Evolutionary conservation across 2,329 filamentous ascomycete species (phyloP), one percentile per base, ranked within the genome.

Genomic region (Triangularia setosa): DNA sequence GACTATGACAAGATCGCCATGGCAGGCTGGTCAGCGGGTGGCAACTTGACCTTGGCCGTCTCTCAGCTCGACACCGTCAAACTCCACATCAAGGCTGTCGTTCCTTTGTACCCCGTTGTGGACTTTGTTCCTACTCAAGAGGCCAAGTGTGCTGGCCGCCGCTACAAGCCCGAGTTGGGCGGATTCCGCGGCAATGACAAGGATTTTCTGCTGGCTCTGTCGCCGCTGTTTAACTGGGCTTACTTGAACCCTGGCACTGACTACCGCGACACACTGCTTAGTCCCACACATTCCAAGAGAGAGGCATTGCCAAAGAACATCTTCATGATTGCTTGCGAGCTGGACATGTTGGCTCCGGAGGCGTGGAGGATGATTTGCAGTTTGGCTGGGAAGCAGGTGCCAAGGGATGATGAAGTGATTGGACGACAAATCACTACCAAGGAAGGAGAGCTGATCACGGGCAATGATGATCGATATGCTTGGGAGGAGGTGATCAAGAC

Each of bases 11-110:
- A 73, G 23, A 74, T 84, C 4, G 77, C 77, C 0, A 65, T 85
- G 0, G 77, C 74, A 1, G 83, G 83, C 9, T 84, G 81, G 72
- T 82, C 80, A 33, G 82, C 83, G 0, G 83, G 83, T 25, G 83
- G 78, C 1, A 84, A 83, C 69, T 73, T 85, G 0, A 69, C 78
- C 0, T 72, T 84, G 0, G 72, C 75, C 6, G 77, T 76, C 0
- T 69, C 75, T 14, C 80, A 83, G 67, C 68, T 79, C 9, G 74
- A 76, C 0, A 70, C 67, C 14, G 67, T 83, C 33, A 70, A 72
- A 30, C 71, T 69, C 2, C 70, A 69, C 11, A 64, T 75, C 23
- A 63, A 59, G 18, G 81, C 78, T 0, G 74, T 78, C 0, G 69
- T 83, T 7, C 73, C 79, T 2, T 73, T 81, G 53, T 84, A 82